Evolutionary conservation across 768 basidiomycete species (phyloP).

Genomic region (Tricholoma terreum): DNA sequence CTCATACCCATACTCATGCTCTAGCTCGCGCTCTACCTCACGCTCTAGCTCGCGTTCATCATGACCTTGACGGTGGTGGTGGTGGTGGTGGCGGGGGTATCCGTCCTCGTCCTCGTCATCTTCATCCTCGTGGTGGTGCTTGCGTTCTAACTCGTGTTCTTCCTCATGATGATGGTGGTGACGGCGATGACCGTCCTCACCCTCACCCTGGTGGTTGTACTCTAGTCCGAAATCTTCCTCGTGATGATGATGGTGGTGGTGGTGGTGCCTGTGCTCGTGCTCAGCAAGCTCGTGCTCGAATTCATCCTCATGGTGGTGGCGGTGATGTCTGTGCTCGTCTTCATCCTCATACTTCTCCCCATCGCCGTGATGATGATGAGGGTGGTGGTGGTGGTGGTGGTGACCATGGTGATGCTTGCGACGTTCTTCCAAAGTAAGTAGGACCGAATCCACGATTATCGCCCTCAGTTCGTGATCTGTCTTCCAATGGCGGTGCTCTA

Average conservation of each 20-base stretch:
- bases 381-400: background rate
- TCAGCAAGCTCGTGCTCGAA: no score
- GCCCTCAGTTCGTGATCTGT: no score
- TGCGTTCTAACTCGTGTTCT: background rate
- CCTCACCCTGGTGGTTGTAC: no score
- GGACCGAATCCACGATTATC: background rate
- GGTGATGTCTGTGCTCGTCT: background rate
- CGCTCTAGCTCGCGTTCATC: background rate
- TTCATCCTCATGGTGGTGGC: background rate
- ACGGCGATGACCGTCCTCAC: no score
- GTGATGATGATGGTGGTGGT: background rate
- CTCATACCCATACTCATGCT: background rate
- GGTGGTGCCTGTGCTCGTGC: no score
- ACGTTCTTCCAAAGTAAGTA: background rate
- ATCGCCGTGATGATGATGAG: background rate
- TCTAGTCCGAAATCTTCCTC: background rate
- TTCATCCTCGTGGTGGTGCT: no score
- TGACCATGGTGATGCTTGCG: background rate
- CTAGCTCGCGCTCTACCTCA: background rate
- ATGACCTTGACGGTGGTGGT: background rate
- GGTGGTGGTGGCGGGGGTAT: background rate
- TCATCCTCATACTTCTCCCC: background rate
- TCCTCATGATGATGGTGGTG: no score
- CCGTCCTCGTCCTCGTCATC: background rate
- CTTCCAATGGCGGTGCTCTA: background rate